Conservation (phyloP, 179 eudicot species). For the Beta corolliflora region DNA sequence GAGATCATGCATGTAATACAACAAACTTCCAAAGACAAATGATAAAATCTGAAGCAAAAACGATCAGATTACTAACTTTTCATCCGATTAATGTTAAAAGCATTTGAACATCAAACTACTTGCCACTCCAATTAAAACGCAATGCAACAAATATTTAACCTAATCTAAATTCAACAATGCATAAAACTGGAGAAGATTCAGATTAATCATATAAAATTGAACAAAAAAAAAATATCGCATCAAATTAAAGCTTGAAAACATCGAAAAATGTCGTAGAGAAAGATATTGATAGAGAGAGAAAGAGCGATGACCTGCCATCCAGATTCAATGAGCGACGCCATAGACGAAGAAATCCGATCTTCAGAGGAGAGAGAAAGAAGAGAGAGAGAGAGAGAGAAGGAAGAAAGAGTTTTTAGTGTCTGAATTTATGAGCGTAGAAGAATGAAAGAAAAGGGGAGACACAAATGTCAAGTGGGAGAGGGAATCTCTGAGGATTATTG, state of each 20-base stretch:
- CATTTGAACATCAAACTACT: not conserved
- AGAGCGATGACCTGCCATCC: conserved; percentile 55
- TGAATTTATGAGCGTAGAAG: conserved; percentile 8
- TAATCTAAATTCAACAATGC: conserved; percentile 5
- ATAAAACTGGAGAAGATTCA: not conserved
- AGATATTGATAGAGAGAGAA: not conserved
- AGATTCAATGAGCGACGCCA: conserved; percentile 65
- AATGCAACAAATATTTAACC: not conserved
- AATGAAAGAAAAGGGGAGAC: conserved; percentile 17
- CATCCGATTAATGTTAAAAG: not conserved
- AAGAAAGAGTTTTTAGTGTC: not conserved
- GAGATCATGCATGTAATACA: conserved; percentile 11
- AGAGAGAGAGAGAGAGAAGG: conserved; percentile 2
- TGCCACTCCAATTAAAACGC: not conserved
- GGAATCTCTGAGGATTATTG: conserved; percentile 8
- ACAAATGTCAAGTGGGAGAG: conserved; percentile 17
- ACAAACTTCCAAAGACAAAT: not conserved
- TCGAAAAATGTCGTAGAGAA: not conserved
- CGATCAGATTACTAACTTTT: not conserved
- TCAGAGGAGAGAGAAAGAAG: conserved; percentile 15
- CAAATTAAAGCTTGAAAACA: not conserved
- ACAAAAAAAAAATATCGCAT: not conserved
- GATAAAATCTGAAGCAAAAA: not conserved
- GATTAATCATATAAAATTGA: not conserved
- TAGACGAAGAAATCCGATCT: conserved; percentile 31